Base-by-base conservation (phyloP, 352 stramenopile species). In the Thalassiosira exigua region DNA sequence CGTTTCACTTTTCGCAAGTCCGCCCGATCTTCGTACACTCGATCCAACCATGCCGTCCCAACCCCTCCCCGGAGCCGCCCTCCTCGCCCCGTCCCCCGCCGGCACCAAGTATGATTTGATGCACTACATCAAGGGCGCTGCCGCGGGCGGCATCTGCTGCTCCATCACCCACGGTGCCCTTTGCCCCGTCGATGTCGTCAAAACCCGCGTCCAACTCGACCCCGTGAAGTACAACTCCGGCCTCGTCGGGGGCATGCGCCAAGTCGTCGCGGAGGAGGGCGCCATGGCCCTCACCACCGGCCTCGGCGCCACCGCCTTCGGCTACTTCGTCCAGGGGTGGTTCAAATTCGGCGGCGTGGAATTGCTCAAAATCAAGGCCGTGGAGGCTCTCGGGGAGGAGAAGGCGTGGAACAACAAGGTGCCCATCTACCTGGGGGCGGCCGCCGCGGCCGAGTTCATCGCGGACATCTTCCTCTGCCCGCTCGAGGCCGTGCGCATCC, bases 261-360 rank as follows among this genome's bases (percentile, higher is more conserved):
- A 92, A 29, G 90, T 95, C 33, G 84, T 95, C 66, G 79, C 86
- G 24, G 82, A 92, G 60, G 91, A 96, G 79, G 92, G 92, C 56
- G 82, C 86, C 26, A 89, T 88, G 64, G 92, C 90, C 26, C 86
- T 96, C 24, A 90, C 88, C 2, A 95, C 91, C 39, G 92, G 92
- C 69, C 82, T 96, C 44, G 91, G 91, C 57, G 91, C 92, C 19
- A 96, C 92, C 42, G 88, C 88, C 50, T 84, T 84, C 51, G 92
- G 92, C 65, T 96, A 96, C 80, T 95, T 95, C 66, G 79, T 95
- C 54, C 92, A 96, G 79, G 92, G 92, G 56, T 96, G 90, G 86
- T 96, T 96, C 82, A 96, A 96, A 79, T 96, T 96, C 61, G 92
- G 92, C 39, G 91, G 91, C 83, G 91, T 94, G 17, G 91, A 96